Evolutionary conservation across 345 rosid species (phyloP).

Genomic region (Atalantia buxifolia): DNA sequence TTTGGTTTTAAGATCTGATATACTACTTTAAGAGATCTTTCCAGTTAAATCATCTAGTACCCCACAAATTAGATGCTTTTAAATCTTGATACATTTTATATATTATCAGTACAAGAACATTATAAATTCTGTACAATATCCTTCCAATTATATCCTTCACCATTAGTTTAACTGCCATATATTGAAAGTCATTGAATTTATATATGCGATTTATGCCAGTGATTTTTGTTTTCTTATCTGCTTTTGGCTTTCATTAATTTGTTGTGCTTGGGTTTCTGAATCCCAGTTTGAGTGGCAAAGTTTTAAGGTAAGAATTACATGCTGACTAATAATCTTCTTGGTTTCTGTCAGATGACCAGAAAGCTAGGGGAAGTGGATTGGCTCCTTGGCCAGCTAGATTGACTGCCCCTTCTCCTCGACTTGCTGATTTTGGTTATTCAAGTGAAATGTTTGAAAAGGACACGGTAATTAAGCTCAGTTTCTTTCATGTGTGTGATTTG

Average conservation of each 20-base stretch:
- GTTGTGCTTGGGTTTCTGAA: background rate
- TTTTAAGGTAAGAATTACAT: background rate
- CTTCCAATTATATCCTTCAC: background rate
- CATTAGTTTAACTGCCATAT: background rate
- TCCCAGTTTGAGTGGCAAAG: background rate
- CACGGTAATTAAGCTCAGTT: constrained; percentile 41
- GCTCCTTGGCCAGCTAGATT: constrained; percentile 98
- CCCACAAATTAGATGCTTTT: background rate
- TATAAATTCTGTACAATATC: background rate
- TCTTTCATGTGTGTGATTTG: constrained; percentile 1
- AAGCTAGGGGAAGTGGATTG: constrained; percentile 79
- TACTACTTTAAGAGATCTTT: background rate
- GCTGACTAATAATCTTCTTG: constrained; percentile 12
- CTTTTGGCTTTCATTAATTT: background rate
- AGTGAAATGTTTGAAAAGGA: constrained; percentile 80
- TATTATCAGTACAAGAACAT: background rate
- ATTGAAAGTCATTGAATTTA: background rate
- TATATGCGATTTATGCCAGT: background rate
- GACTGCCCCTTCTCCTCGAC: constrained; percentile 82
- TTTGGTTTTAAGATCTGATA: background rate
- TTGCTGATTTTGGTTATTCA: constrained; percentile 88
- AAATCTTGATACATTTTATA: background rate
- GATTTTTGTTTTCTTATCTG: background rate
- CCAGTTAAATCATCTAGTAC: background rate
- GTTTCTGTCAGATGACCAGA: constrained; percentile 61